These are phyloP conservation scores for Colletotrichum sp. DNA, from an alignment of 2,329 filamentous ascomycete genomes.

Conservation along the genomic window DNA sequence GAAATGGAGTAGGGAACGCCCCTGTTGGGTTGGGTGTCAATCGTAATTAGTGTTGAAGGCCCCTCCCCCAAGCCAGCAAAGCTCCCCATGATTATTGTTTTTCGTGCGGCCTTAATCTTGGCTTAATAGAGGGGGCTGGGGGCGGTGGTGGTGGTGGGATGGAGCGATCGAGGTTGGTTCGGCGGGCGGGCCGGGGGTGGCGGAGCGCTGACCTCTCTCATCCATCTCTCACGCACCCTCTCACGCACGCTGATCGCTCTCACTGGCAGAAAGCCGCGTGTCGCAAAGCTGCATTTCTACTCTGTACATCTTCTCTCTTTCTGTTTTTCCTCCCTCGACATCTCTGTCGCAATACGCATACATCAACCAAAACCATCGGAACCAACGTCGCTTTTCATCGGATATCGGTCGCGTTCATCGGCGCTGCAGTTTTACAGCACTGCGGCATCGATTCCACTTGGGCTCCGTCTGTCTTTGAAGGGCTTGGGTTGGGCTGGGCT, in stretches of 20 bases:
- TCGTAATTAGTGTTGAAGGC: not conserved
- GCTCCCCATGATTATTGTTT: not conserved
- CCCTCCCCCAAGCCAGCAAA: not conserved
- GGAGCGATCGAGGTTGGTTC: conserved; percentile 12
- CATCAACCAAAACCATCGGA: not conserved
- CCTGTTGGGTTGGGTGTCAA: conserved; percentile 3
- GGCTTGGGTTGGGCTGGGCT: not conserved
- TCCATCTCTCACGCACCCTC: not conserved
- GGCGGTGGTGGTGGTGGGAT: not conserved
- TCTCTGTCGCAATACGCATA: not conserved
- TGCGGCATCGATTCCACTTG: not conserved
- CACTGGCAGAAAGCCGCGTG: not conserved
- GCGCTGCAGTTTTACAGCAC: not conserved
- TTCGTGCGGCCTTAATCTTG: not conserved
- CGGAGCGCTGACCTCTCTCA: conserved; percentile 7
- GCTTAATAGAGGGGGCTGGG: conserved; percentile 19
- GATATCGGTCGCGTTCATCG: not conserved
- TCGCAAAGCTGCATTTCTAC: not conserved
- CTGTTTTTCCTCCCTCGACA: not conserved
- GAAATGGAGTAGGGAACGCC: conserved; percentile 15
- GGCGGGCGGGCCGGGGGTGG: conserved; percentile 6
- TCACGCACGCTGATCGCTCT: not conserved
- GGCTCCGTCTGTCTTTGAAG: not conserved
- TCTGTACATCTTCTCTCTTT: not conserved
- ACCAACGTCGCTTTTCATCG: not conserved